phyloP scores from a whole-genome alignment of 2,329 filamentous ascomycete species.

The Grosmannia clavigera region DNA sequence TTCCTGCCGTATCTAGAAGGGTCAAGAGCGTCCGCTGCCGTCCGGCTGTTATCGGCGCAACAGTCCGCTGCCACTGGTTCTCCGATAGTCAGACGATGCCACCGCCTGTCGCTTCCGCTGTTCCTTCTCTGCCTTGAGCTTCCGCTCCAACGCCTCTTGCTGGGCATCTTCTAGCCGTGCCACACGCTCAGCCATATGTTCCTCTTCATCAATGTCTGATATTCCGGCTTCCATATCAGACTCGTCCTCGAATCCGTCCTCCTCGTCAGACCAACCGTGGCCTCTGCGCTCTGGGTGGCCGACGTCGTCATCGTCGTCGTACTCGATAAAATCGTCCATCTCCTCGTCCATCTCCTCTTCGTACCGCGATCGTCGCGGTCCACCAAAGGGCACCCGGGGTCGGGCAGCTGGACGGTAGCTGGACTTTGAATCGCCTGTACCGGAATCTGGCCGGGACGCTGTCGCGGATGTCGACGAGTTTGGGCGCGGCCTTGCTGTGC shows the following conservation, averaged over 20 bases:
- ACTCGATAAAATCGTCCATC: constrained; percentile 49
- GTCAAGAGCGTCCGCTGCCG: background rate
- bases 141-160: constrained; percentile 49
- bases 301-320: constrained; percentile 42
- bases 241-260: constrained; percentile 38
- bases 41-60: background rate
- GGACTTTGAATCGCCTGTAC: background rate
- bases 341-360: constrained; percentile 52
- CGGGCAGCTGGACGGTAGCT: background rate
- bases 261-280: constrained; percentile 19
- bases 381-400: constrained; percentile 7
- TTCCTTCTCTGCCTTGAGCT: constrained; percentile 50
- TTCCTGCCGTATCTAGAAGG: background rate
- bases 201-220: constrained; percentile 63
- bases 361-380: constrained; percentile 25
- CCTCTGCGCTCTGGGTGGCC: background rate
- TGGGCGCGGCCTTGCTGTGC: constrained; percentile 49
- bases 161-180: constrained; percentile 57
- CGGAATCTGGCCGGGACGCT: background rate
- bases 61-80: background rate
- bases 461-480: constrained; percentile 23
- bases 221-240: constrained; percentile 71
- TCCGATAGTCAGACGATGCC: background rate
- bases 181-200: constrained; percentile 45
- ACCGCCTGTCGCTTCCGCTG: constrained; percentile 29